Conservation (phyloP, 805 yeast genomes). For the Jamesozyma gamospora region DNA sequence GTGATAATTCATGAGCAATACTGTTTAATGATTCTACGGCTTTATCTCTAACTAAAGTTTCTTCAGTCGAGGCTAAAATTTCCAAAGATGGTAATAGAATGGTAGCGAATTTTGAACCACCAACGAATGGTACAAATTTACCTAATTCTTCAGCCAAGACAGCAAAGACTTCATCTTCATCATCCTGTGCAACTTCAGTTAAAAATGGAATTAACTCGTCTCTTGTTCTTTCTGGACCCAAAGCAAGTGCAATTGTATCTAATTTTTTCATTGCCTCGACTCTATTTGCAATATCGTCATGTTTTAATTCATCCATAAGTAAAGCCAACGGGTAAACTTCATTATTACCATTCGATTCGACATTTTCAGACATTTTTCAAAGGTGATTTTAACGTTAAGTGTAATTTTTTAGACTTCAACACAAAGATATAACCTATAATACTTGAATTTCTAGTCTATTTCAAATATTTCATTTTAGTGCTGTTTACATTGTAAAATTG, state of each 20-base stretch:
- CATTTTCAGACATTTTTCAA: constrained; percentile 1
- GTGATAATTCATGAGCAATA: constrained; percentile 52
- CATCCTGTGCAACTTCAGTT: constrained; percentile 81
- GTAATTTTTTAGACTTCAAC: no score
- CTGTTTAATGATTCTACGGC: constrained; percentile 80
- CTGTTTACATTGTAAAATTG: no score
- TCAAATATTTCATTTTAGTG: no score
- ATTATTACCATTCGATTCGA: constrained; percentile 19
- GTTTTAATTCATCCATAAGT: constrained; percentile 92
- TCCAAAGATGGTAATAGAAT: constrained; percentile 59
- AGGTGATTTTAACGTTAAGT: neutral
- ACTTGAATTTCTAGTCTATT: no score
- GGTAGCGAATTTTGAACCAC: constrained; percentile 63
- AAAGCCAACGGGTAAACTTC: constrained; percentile 86
- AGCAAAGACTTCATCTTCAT: constrained; percentile 95
- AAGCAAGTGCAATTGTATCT: constrained; percentile 87
- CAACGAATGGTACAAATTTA: constrained; percentile 76
- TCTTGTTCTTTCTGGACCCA: constrained; percentile 89
- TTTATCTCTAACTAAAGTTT: constrained; percentile 89
- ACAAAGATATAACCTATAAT: no score
- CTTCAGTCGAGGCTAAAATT: constrained; percentile 83
- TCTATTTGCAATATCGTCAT: constrained; percentile 89
- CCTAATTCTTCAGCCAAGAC: constrained; percentile 88
- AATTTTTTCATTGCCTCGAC: constrained; percentile 90
- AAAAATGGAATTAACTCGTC: constrained; percentile 83